Evolutionary conservation across 2,329 filamentous ascomycete species (phyloP), one percentile per base, ranked within the genome.

Genomic region (Elsinoe australis): DNA sequence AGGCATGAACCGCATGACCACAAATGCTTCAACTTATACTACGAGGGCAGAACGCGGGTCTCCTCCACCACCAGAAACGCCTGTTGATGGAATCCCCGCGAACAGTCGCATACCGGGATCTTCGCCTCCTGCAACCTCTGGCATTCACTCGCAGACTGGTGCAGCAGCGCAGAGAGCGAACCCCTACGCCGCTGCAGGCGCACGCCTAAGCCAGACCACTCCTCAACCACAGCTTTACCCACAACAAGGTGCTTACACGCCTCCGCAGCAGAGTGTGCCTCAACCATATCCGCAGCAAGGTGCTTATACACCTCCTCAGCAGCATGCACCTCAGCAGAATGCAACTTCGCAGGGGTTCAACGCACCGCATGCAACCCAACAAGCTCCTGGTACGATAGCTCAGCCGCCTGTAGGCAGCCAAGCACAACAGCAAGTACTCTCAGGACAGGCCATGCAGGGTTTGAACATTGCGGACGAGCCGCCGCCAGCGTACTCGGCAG

Each of bases 61-160:
- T 21, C 92, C 92, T 4, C 90, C 92, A 3, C 92, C 92, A 1
- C 92, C 92, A 6, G 90, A 96, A 64, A 96, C 92, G 0, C 87
- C 92, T 24, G 76, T 90, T 52, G 76, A 84, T 22, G 85, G 83
- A 32, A 85, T 84, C n/a, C 79, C 83, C 2, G 80, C 80, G 6
- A 47, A 46, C 17, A 89, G 95, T 64, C 80, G 88, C 49, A 95
- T 94, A 73, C 89, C 89, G 2, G 87, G 88, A 2, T 85, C 88
- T 21, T 17, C 28, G 4, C 24, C 22, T 7, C 42, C 44, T 9
- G 44, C 33, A 2, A 39, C 49, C 12, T 24, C 35, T 1, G 22
- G 14, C 14, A 72, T 95, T 38, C 76, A 79, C 59, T 74, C 76
- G 29, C 80, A 89, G 56, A 94, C 84, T 62, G 82, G 86, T 12